phyloP scores from a whole-genome alignment of 2,329 filamentous ascomycete species.

The Leptographium wingfieldii region DNA sequence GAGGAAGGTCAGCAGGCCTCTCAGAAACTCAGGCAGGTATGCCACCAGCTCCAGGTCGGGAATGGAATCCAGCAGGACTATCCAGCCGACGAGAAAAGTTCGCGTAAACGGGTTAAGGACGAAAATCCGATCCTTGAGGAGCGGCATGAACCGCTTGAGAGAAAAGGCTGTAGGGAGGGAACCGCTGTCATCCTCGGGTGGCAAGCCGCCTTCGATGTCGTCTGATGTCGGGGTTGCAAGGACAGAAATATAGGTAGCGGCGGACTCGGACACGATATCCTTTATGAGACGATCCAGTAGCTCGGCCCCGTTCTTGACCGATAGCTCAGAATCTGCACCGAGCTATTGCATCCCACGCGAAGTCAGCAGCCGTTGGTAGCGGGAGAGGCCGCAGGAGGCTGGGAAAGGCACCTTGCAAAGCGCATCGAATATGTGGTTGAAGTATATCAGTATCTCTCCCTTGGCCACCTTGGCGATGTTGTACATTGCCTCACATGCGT shows the following conservation, averaged over 20 bases:
- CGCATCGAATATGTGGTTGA: slow-evolving; percentile 97
- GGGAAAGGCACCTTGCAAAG: slow-evolving; percentile 63
- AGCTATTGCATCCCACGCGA: slow-evolving; percentile 40
- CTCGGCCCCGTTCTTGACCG: slow-evolving; percentile 96
- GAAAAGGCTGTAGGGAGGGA: slow-evolving; percentile 77
- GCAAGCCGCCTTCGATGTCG: neutral
- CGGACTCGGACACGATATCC: slow-evolving; percentile 91
- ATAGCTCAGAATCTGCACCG: slow-evolving; percentile 88
- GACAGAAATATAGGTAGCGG: slow-evolving; percentile 86
- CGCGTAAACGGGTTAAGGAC: slow-evolving; percentile 91
- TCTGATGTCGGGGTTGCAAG: slow-evolving; percentile 43
- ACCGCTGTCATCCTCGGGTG: slow-evolving; percentile 22
- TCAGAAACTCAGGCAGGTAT: slow-evolving; percentile 83
- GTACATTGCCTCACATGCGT: slow-evolving; percentile 99
- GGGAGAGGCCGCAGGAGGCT: neutral
- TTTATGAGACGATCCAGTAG: slow-evolving; percentile 89
- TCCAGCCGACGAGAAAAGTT: slow-evolving; percentile 92
- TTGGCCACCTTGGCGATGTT: slow-evolving; percentile 99
- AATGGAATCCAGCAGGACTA: slow-evolving; percentile 87
- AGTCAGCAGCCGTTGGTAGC: neutral
- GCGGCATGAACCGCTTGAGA: slow-evolving; percentile 76
- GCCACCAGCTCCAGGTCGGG: slow-evolving; percentile 91
- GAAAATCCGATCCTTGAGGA: slow-evolving; percentile 86
- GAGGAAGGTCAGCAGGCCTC: slow-evolving; percentile 79
- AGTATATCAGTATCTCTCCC: slow-evolving; percentile 91